Evolutionary conservation across 176 grass and related monocot genomes (phyloP).

Genomic region (sorghum (Sorghum bicolor)): Sorghum_bicolor_NCBIv3 NC_012873.2:1623001-1623500

Average conservation of each 20-base stretch:
- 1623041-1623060: background rate
- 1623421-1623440: conserved; percentile 1
- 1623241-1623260: background rate
- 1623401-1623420: background rate
- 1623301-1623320: background rate
- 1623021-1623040: background rate
- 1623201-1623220: background rate
- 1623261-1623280: accelerated
- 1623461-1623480: background rate
- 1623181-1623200: background rate
- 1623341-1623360: background rate
- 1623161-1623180: background rate
- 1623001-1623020: background rate
- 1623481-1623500: background rate
- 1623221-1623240: background rate
- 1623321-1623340: conserved; percentile 33
- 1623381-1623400: background rate
- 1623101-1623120: background rate
- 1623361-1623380: background rate
- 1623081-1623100: conserved; percentile 42
- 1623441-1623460: background rate
- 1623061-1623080: conserved; percentile 13
- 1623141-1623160: background rate
- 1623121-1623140: conserved; percentile 6
- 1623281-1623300: background rate